Conservation (phyloP, 2,329 filamentous ascomycete species). For the Colletotrichum echinochloae region DNA sequence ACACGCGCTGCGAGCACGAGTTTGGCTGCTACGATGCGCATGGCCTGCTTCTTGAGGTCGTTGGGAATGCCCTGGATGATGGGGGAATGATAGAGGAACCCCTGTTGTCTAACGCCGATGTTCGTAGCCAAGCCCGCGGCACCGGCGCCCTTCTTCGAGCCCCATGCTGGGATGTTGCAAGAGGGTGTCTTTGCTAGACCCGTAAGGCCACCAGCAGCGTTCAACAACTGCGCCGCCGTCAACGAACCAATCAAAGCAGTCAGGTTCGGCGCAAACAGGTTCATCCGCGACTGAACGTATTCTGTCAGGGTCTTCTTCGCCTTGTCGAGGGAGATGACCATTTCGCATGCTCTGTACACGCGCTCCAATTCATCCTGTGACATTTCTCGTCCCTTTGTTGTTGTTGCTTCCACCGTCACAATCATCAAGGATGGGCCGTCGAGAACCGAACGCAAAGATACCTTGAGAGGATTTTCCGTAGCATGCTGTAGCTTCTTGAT, state of each 20-base stretch:
- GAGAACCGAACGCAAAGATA: conserved; percentile 82
- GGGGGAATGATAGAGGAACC: conserved; percentile 91
- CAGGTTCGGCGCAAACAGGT: conserved; percentile 92
- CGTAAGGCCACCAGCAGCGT: conserved; percentile 88
- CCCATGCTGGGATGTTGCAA: conserved; percentile 91
- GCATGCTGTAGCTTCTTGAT: conserved; percentile 84
- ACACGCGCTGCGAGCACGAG: conserved; percentile 93
- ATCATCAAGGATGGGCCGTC: conserved; percentile 95
- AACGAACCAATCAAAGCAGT: conserved; percentile 91
- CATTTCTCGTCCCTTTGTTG: conserved; percentile 84
- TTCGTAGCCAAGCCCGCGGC: conserved; percentile 89
- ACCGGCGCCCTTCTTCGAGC: conserved; percentile 86
- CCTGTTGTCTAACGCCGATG: conserved; percentile 89
- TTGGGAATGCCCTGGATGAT: conserved; percentile 85
- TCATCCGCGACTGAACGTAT: conserved; percentile 98
- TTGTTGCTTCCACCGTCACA: conserved; percentile 93
- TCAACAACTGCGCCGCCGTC: conserved; percentile 95
- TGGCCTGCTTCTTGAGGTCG: conserved; percentile 91
- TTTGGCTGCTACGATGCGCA: conserved; percentile 94
- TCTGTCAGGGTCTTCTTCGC: conserved; percentile 89
- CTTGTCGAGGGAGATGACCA: conserved; percentile 87
- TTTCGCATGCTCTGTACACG: conserved; percentile 84
- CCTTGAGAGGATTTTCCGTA: conserved; percentile 81
- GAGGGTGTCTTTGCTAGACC: conserved; percentile 92
- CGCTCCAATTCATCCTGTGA: conserved; percentile 78